Evolutionary conservation across 148 eudicot genomes (phyloP).

Genomic region (Amaranthus hypochondriacus): DNA sequence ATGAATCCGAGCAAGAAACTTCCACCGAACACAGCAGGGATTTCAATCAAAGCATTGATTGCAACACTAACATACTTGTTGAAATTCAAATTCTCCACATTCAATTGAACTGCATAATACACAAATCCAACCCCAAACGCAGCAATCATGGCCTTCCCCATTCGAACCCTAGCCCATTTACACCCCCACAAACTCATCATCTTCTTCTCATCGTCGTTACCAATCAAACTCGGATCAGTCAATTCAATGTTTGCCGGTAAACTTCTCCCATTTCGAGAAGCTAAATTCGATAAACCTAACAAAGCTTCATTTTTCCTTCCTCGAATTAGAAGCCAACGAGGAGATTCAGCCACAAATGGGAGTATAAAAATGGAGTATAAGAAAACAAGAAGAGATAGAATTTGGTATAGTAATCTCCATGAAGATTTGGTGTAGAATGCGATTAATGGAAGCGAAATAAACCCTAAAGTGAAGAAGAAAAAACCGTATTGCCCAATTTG

Average conservation of each 20-base stretch:
- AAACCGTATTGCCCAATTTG: slow-evolving; percentile 53
- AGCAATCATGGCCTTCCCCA: slow-evolving; percentile 33
- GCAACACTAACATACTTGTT: slow-evolving; percentile 38
- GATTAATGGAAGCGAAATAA: slow-evolving; percentile 40
- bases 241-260: slow-evolving; percentile 18
- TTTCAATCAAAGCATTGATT: slow-evolving; percentile 45
- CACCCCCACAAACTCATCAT: slow-evolving; percentile 29
- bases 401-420: slow-evolving; percentile 40
- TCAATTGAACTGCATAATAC: slow-evolving; percentile 50
- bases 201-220: background rate
- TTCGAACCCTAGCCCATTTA: slow-evolving; percentile 37
- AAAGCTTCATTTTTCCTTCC: slow-evolving; percentile 41
- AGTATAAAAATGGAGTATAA: slow-evolving; percentile 30
- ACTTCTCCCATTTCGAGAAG: slow-evolving; percentile 21
- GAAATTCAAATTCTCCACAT: slow-evolving; percentile 44
- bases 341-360: slow-evolving; percentile 49
- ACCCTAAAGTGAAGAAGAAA: slow-evolving; percentile 51
- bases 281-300: slow-evolving; percentile 22
- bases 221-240: background rate
- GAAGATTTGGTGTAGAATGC: slow-evolving; percentile 34
- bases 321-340: slow-evolving; percentile 47
- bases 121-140: slow-evolving; percentile 46
- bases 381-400: slow-evolving; percentile 30
- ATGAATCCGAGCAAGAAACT: slow-evolving; percentile 16
- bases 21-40: slow-evolving; percentile 45